Evolutionary conservation across 768 basidiomycete genomes (phyloP).

Genomic region (Auriculariales sp.): DNA sequence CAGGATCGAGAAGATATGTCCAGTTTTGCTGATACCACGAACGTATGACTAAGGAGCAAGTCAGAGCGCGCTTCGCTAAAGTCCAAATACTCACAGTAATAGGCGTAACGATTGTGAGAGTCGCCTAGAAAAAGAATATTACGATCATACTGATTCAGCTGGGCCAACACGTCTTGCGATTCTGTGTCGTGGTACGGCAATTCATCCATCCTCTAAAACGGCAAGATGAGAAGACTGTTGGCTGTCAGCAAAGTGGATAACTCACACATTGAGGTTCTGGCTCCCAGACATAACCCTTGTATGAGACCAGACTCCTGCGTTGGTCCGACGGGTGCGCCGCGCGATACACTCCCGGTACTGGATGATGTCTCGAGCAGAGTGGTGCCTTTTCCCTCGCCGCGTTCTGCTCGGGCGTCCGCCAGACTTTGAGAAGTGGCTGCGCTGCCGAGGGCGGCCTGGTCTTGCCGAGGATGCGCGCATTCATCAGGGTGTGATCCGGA

Average conservation of each 20-base stretch:
- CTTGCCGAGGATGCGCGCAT: neutral
- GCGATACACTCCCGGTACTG: neutral
- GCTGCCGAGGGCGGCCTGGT: neutral
- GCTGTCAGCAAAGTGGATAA: neutral
- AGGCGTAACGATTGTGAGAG: neutral
- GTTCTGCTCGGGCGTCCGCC: neutral
- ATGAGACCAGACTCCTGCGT: neutral
- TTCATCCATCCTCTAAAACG: neutral
- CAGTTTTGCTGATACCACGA: constrained; percentile 1
- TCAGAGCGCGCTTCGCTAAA: neutral
- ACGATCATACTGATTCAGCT: neutral
- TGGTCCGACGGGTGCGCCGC: neutral
- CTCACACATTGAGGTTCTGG: neutral
- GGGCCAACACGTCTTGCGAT: neutral
- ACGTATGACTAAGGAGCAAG: neutral
- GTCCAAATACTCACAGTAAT: neutral
- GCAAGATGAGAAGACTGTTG: neutral
- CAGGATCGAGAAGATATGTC: neutral
- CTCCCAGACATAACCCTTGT: constrained; percentile 1
- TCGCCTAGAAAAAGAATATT: neutral
- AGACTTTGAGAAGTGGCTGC: neutral
- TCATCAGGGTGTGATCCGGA: neutral
- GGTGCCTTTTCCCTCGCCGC: neutral
- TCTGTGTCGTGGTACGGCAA: neutral
- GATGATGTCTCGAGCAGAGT: neutral